These are phyloP conservation scores for Oidiodendron maius DNA, from an alignment of 495 filamentous ascomycete genomes.

Conservation along the genomic window DNA sequence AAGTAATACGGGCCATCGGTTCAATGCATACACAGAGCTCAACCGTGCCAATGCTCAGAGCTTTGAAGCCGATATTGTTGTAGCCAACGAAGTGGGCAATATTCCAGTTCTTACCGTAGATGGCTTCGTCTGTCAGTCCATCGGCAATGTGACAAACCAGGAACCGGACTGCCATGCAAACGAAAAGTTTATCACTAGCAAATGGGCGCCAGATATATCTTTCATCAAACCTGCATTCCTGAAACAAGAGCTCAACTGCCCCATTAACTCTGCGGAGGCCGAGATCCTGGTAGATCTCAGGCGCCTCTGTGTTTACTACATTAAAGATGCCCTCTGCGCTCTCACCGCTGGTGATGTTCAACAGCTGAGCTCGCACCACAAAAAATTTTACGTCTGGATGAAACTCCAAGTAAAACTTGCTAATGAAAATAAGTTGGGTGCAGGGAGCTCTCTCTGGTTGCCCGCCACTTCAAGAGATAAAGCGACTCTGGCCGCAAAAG, in stretches of 20 bases:
- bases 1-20: background rate
- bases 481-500: background rate
- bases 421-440: background rate
- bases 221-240: background rate
- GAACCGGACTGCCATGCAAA: background rate
- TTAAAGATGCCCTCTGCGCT: background rate
- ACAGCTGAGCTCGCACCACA: background rate
- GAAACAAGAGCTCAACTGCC: background rate
- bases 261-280: background rate
- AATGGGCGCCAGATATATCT: background rate
- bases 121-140: background rate
- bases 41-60: background rate
- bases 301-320: background rate
- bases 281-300: background rate
- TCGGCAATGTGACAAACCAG: background rate
- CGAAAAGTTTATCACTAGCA: background rate
- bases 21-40: background rate
- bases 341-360: background rate
- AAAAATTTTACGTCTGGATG: too few relatives aligned
- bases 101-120: background rate
- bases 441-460: background rate
- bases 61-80: conserved; percentile 3
- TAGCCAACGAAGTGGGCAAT: background rate
- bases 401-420: background rate
- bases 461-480: background rate